Evolutionary conservation across 495 filamentous ascomycete species (phyloP).

Genomic region (Neurospora sp.): DNA sequence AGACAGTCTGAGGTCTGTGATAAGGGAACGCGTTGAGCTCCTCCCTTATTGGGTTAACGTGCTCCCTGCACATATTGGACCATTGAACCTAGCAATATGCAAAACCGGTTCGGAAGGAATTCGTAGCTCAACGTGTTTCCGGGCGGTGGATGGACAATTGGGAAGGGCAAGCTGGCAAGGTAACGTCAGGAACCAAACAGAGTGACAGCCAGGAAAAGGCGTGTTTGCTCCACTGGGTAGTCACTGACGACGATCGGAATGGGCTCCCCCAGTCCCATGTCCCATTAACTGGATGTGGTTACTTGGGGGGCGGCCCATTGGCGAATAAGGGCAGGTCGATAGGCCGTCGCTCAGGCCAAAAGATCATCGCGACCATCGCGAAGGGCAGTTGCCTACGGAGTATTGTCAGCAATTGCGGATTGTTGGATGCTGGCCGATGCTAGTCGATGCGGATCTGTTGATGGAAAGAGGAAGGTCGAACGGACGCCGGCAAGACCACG

Average conservation of each 20-base stretch:
- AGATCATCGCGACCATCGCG: background rate
- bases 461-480: background rate
- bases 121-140: background rate
- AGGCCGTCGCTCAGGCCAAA: background rate
- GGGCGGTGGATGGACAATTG: background rate
- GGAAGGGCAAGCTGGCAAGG: background rate
- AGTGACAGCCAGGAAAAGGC: background rate
- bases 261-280: background rate
- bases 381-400: background rate
- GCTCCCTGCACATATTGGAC: background rate
- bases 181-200: background rate
- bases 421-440: background rate
- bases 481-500: background rate
- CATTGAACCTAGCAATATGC: background rate
- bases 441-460: background rate
- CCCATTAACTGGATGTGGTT: background rate
- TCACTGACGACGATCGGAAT: background rate
- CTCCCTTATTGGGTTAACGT: background rate
- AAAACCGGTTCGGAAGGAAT: background rate
- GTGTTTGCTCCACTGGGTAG: background rate
- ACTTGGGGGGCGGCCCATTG: background rate
- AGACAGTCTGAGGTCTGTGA: background rate
- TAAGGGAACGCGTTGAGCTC: background rate
- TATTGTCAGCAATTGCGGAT: background rate
- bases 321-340: background rate